Percentiles rank a stretch among this genome's conserved stretches.
These are phyloP conservation scores for Cladophialophora immunda DNA, from an alignment of 2,329 filamentous ascomycete species.

Conservation along the genomic window DNA sequence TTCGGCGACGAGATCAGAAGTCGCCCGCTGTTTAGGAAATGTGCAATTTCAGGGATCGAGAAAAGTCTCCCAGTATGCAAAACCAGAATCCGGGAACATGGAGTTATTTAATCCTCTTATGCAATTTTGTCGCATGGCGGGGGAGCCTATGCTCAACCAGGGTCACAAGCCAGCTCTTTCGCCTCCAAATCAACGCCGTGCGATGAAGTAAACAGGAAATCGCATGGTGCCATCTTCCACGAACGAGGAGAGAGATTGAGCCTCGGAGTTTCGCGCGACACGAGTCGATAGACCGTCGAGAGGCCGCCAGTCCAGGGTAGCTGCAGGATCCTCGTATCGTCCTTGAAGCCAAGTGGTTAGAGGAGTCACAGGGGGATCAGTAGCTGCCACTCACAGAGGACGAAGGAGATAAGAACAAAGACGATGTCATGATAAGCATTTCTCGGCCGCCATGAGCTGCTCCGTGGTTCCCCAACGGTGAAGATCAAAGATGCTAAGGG, in stretches of 20 bases:
- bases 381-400: conserved; percentile 1
- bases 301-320: conserved; percentile 2
- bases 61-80: background rate
- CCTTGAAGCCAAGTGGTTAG: conserved; percentile 10
- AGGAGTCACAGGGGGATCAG: background rate
- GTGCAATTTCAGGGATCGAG: too few species aligned
- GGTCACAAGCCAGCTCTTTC: background rate
- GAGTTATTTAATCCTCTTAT: background rate
- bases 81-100: background rate
- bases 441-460: background rate
- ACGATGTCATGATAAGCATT: conserved; percentile 22
- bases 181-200: background rate
- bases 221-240: conserved; percentile 5
- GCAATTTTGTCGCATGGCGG: background rate
- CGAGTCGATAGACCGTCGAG: background rate
- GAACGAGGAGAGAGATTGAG: conserved; percentile 1
- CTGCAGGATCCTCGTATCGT: background rate
- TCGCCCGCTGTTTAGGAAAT: background rate
- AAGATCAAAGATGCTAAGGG: background rate
- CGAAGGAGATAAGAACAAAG: conserved; percentile 9
- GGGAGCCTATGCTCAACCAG: background rate
- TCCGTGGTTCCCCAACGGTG: background rate
- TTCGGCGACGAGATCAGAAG: background rate
- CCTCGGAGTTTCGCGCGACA: conserved; percentile 18
- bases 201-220: background rate